phyloP scores from a whole-genome alignment of 495 filamentous ascomycete genomes.

The Pyronema omphalodes region DNA sequence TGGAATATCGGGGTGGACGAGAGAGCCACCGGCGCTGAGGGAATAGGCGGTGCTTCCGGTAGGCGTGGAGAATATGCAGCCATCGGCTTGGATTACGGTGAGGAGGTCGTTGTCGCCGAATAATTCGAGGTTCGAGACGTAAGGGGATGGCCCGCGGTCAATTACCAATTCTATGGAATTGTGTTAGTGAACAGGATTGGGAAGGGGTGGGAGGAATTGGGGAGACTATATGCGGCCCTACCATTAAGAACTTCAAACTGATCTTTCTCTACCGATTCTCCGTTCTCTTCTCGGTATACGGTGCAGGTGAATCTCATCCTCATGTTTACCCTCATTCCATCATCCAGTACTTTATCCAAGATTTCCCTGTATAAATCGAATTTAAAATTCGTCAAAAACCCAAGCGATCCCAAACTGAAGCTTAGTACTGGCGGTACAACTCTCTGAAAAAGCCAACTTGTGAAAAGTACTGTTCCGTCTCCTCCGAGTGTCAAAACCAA shows the following conservation, averaged over 20 bases:
- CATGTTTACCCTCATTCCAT: slow-evolving; percentile 78
- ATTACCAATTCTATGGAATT: slow-evolving; percentile 42
- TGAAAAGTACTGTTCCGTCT: slow-evolving; percentile 88
- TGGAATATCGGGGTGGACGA: slow-evolving; percentile 93
- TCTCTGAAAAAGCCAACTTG: slow-evolving; percentile 93
- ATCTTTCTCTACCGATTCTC: slow-evolving; percentile 30
- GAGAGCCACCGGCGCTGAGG: slow-evolving; percentile 81
- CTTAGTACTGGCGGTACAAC: slow-evolving; percentile 85
- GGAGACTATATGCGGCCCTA: slow-evolving; percentile 21
- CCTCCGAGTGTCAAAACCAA: slow-evolving; percentile 90
- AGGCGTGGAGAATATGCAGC: slow-evolving; percentile 57
- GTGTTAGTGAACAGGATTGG: slow-evolving; percentile 4
- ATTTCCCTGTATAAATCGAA: slow-evolving; percentile 54
- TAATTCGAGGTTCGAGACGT: slow-evolving; percentile 30
- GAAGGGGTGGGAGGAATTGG: background rate
- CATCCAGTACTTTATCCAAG: slow-evolving; percentile 50
- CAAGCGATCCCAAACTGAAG: slow-evolving; percentile 78
- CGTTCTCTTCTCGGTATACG: slow-evolving; percentile 54
- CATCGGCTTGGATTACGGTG: slow-evolving; percentile 88
- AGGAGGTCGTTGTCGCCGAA: slow-evolving; percentile 81
- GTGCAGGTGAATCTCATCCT: slow-evolving; percentile 84
- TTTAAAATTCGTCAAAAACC: slow-evolving; percentile 93
- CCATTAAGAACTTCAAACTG: slow-evolving; percentile 79
- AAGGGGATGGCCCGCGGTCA: slow-evolving; percentile 73
- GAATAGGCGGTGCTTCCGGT: slow-evolving; percentile 87